Conservation (phyloP, 768 basidiomycete genomes). For the Suillus brevipes region DNA sequence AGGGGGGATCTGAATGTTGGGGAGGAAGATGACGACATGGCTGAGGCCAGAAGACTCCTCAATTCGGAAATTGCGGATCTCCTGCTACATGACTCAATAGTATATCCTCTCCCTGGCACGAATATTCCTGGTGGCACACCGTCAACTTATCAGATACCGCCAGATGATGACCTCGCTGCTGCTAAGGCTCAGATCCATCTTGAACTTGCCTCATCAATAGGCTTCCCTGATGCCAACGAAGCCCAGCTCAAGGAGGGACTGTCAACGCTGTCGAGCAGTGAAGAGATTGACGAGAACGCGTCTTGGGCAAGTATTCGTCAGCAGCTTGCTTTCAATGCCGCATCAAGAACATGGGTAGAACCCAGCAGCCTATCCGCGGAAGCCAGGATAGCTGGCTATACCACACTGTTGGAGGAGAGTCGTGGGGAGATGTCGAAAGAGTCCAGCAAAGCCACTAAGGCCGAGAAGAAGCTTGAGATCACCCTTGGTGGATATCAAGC, state of each 20-base stretch:
- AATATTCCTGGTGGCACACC: slow-evolving; percentile 67
- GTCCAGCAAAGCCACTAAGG: slow-evolving; percentile 76
- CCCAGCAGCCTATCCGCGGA: slow-evolving; percentile 55
- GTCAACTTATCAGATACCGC: slow-evolving; percentile 72
- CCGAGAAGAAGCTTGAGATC: slow-evolving; percentile 87
- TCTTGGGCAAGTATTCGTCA: slow-evolving; percentile 76
- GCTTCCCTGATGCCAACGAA: slow-evolving; percentile 81
- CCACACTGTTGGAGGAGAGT: slow-evolving; percentile 55
- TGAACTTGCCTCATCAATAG: slow-evolving; percentile 79
- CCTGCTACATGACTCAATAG: slow-evolving; percentile 84
- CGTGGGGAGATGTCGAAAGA: slow-evolving; percentile 78
- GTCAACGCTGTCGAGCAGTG: slow-evolving; percentile 58
- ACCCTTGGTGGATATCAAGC: slow-evolving; percentile 90
- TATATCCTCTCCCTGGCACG: slow-evolving; percentile 87
- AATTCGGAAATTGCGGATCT: slow-evolving; percentile 77
- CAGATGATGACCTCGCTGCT: slow-evolving; percentile 67
- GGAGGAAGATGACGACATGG: slow-evolving; percentile 47
- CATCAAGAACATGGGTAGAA: slow-evolving; percentile 65
- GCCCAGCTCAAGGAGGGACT: slow-evolving; percentile 80
- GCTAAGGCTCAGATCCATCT: slow-evolving; percentile 74
- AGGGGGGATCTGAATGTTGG: slow-evolving; percentile 57
- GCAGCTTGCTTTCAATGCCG: slow-evolving; percentile 62
- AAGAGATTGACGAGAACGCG: slow-evolving; percentile 54
- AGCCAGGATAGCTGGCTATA: slow-evolving; percentile 64
- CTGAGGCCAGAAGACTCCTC: slow-evolving; percentile 61